Percentiles rank a stretch among this genome's conserved stretches.
These are phyloP conservation scores for Neonectria punicea DNA, from an alignment of 2,329 filamentous ascomycete species.

Conservation along the genomic window DNA sequence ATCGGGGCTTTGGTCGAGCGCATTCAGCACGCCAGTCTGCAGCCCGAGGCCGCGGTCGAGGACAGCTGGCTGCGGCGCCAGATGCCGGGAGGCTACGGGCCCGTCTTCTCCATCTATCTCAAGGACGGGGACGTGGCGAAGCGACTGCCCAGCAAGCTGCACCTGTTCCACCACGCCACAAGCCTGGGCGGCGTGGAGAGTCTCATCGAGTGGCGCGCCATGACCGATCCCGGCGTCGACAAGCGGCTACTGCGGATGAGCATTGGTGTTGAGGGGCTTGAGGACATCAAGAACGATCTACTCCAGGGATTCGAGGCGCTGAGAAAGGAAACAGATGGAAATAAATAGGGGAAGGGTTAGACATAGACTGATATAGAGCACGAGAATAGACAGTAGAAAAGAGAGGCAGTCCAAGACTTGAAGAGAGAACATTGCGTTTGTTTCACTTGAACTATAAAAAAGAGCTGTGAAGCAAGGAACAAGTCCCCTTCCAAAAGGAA, in stretches of 20 bases:
- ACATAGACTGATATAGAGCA: not conserved
- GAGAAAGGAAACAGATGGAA: slow-evolving; percentile 24
- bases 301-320: slow-evolving; percentile 71
- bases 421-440: not conserved
- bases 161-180: slow-evolving; percentile 93
- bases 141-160: slow-evolving; percentile 78
- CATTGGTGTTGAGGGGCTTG: slow-evolving; percentile 85
- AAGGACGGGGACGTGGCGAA: slow-evolving; percentile 70
- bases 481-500: not conserved
- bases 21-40: slow-evolving; percentile 83
- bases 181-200: slow-evolving; percentile 94
- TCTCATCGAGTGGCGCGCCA: slow-evolving; percentile 93
- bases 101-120: slow-evolving; percentile 84
- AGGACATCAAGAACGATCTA: slow-evolving; percentile 84
- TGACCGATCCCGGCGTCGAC: slow-evolving; percentile 83
- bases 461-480: not conserved
- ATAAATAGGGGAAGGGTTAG: slow-evolving; percentile 11
- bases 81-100: slow-evolving; percentile 91
- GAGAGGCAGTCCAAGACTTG: not conserved
- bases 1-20: slow-evolving; percentile 67
- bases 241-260: slow-evolving; percentile 81
- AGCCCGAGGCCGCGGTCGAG: slow-evolving; percentile 67
- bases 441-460: not conserved
- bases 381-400: not conserved
- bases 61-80: slow-evolving; percentile 81